These are phyloP conservation scores for Solanum sejunctum DNA, from an alignment of 257 asterid genomes.

Conservation along the genomic window DNA sequence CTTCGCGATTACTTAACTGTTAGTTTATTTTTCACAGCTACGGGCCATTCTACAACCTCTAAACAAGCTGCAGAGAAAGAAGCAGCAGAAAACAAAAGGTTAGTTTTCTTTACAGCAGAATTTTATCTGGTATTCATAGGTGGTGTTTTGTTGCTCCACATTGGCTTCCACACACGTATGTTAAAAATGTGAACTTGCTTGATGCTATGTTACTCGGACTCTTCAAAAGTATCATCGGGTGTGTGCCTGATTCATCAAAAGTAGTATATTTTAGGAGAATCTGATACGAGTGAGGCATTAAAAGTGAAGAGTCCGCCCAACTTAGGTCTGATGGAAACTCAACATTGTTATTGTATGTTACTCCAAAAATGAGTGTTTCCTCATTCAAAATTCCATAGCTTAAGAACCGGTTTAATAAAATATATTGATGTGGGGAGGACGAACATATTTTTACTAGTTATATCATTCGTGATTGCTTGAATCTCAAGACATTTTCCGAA, in stretches of 20 bases:
- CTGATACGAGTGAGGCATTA: no score
- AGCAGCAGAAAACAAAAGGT: conserved; percentile 61
- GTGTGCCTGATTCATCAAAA: no score
- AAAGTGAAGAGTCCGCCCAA: no score
- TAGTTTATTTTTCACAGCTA: conserved; percentile 41
- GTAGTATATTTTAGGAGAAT: no score
- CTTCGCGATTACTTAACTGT: neutral
- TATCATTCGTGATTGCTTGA: neutral
- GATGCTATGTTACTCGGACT: no score
- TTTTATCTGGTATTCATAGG: neutral
- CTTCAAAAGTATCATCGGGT: no score
- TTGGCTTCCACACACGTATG: neutral
- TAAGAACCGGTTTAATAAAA: neutral
- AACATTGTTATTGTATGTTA: neutral
- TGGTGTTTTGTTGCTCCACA: neutral
- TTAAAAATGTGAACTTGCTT: neutral
- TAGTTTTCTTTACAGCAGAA: neutral
- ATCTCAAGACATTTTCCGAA: neutral
- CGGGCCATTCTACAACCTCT: conserved; percentile 36
- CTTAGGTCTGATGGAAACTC: neutral
- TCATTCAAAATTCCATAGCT: no score
- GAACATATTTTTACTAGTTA: neutral
- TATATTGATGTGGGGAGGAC: neutral
- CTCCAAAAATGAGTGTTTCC: neutral
- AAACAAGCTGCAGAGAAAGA: conserved; percentile 36